Evolutionary conservation across 805 yeast genomes (phyloP).

Genomic region (Isabelozyma heimii): DNA sequence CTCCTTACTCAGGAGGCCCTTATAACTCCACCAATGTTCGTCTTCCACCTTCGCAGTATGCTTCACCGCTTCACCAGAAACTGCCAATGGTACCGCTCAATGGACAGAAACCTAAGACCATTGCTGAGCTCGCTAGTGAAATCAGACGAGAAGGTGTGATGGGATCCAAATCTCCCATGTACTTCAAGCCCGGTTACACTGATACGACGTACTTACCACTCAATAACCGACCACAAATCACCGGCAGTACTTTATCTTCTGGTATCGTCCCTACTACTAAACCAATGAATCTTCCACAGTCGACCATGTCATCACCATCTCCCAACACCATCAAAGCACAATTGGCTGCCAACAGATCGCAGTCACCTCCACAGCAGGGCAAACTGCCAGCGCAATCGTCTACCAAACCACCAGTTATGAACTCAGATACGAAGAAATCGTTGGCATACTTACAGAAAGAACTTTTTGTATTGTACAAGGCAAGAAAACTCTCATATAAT

Average conservation of each 20-base stretch:
- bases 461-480: slow-evolving; percentile 74
- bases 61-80: slow-evolving; percentile 18
- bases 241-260: background rate
- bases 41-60: slow-evolving; percentile 18
- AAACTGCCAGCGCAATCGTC: slow-evolving; percentile 14
- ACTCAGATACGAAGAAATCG: slow-evolving; percentile 67
- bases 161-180: slow-evolving; percentile 29
- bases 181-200: slow-evolving; percentile 26
- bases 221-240: background rate
- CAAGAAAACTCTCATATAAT: slow-evolving; percentile 64
- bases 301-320: background rate
- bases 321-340: slow-evolving; percentile 40
- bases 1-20: slow-evolving; percentile 23
- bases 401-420: slow-evolving; percentile 28
- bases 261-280: background rate
- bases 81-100: slow-evolving; percentile 3
- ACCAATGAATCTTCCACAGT: background rate
- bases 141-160: slow-evolving; percentile 30
- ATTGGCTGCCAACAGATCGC: slow-evolving; percentile 45
- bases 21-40: slow-evolving; percentile 7
- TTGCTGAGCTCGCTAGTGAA: slow-evolving; percentile 43
- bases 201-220: slow-evolving; percentile 3
- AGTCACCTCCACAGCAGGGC: slow-evolving; percentile 15
- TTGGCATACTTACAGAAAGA: slow-evolving; percentile 84
- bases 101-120: slow-evolving; percentile 35